A percentile compares a stretch with the other conserved stretches of the same genome.
phyloP scores from a whole-genome alignment of 176 grass and related monocot species.

The Olyra latifolia region DNA sequence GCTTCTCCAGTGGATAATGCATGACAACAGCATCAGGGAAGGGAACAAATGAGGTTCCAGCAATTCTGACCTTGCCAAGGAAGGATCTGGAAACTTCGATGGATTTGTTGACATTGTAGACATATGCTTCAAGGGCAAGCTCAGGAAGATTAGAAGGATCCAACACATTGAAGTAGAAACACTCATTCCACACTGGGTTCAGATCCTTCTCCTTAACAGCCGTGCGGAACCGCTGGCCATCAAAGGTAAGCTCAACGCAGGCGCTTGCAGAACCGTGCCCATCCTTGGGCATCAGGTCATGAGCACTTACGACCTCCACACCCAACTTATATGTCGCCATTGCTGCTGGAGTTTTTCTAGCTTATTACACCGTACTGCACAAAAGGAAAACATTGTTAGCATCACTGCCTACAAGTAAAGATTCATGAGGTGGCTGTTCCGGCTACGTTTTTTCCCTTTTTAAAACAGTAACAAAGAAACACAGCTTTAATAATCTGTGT shows the following conservation, averaged over 20 bases:
- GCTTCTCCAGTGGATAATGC: slow-evolving; percentile 93
- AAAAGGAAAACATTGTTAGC: slow-evolving; percentile 5
- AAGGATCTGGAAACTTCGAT: slow-evolving; percentile 54
- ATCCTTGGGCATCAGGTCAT: slow-evolving; percentile 96
- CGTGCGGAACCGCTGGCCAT: slow-evolving; percentile 86
- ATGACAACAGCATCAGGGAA: slow-evolving; percentile 73
- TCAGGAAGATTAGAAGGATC: slow-evolving; percentile 72
- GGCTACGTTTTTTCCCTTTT: neutral
- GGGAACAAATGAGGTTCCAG: slow-evolving; percentile 91
- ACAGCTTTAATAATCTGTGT: neutral
- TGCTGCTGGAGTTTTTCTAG: neutral
- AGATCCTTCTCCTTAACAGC: slow-evolving; percentile 82
- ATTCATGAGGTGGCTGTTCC: neutral
- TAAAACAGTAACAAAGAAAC: neutral
- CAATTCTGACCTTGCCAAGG: slow-evolving; percentile 89
- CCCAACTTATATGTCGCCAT: slow-evolving; percentile 78
- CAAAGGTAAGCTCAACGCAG: slow-evolving; percentile 83
- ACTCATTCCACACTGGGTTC: slow-evolving; percentile 85
- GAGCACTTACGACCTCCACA: slow-evolving; percentile 79
- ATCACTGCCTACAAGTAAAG: neutral
- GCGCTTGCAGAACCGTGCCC: slow-evolving; percentile 85
- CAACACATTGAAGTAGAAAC: slow-evolving; percentile 83
- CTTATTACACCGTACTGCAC: neutral
- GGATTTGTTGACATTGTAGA: slow-evolving; percentile 73
- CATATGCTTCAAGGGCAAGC: slow-evolving; percentile 84